These are phyloP conservation scores for Alternaria viburni DNA, from an alignment of 2,329 filamentous ascomycete species.

Conservation along the genomic window DNA sequence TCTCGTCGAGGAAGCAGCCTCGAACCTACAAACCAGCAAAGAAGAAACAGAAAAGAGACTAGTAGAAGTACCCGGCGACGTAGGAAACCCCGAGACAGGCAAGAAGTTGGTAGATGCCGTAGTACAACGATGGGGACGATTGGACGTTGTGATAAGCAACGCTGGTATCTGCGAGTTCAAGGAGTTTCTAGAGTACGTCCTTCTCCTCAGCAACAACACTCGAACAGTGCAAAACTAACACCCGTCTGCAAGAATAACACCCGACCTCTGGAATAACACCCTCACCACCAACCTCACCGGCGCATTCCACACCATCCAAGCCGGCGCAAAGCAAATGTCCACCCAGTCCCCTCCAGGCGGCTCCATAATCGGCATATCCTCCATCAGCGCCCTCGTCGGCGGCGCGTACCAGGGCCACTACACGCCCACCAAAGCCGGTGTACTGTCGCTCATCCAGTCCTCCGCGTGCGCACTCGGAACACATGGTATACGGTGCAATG, in stretches of 20 bases:
- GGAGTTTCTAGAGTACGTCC: slow-evolving; percentile 74
- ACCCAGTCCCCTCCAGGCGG: slow-evolving; percentile 68
- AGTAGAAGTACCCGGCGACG: slow-evolving; percentile 76
- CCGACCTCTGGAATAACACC: slow-evolving; percentile 73
- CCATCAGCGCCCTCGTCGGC: slow-evolving; percentile 77
- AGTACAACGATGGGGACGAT: slow-evolving; percentile 63
- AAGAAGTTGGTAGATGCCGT: slow-evolving; percentile 69
- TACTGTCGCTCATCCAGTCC: slow-evolving; percentile 82
- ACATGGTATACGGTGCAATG: slow-evolving; percentile 81
- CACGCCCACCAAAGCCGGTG: slow-evolving; percentile 83
- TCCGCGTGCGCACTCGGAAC: slow-evolving; percentile 78
- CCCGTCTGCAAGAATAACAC: slow-evolving; percentile 61
- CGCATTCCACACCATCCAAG: slow-evolving; percentile 87
- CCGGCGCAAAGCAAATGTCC: slow-evolving; percentile 83
- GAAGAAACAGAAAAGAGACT: slow-evolving; percentile 54
- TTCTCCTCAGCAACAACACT: neutral
- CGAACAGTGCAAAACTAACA: neutral
- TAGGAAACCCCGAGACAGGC: slow-evolving; percentile 76
- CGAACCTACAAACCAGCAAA: slow-evolving; percentile 17
- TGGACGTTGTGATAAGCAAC: slow-evolving; percentile 81
- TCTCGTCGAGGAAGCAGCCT: slow-evolving; percentile 52
- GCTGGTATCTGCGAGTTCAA: slow-evolving; percentile 88
- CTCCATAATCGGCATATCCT: slow-evolving; percentile 78
- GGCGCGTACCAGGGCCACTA: slow-evolving; percentile 83
- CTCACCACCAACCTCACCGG: slow-evolving; percentile 83